These are phyloP conservation scores for Sclerotinia subarctica DNA, from an alignment of 2,329 filamentous ascomycete genomes.

Conservation along the genomic window DNA sequence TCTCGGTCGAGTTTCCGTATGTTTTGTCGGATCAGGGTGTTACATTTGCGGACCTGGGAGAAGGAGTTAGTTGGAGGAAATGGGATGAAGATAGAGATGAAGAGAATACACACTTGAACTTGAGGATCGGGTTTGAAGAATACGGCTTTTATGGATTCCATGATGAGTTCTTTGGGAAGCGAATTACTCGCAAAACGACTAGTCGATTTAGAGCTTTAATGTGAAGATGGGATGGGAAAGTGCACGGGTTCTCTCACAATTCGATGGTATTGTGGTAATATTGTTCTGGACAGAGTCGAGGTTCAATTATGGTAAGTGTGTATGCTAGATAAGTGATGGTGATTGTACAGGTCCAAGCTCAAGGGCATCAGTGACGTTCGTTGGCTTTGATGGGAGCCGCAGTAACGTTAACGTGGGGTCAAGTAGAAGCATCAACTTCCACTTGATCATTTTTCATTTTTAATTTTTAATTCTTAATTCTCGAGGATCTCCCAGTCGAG, in stretches of 20 bases:
- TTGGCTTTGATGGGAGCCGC: constrained; percentile 9
- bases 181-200: too few relatives aligned
- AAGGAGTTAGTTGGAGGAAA: constrained; percentile 9
- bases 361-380: constrained; percentile 3
- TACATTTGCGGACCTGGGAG: constrained; percentile 86
- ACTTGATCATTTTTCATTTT: not conserved
- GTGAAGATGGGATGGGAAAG: not conserved
- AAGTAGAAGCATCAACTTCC: not conserved
- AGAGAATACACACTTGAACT: constrained; percentile 65
- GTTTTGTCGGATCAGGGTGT: constrained; percentile 82
- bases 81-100: constrained; percentile 12
- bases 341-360: constrained; percentile 17
- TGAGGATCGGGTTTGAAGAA: constrained; percentile 92
- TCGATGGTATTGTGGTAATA: not conserved
- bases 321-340: not conserved
- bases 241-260: not conserved
- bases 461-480: not conserved
- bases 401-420: constrained; percentile 16
- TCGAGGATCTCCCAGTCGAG: not conserved
- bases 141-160: constrained; percentile 84
- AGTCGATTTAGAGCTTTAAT: not conserved
- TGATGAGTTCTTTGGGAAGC: constrained; percentile 41
- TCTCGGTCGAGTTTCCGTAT: constrained; percentile 94
- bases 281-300: not conserved
- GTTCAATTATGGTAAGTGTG: not conserved